phyloP scores from a whole-genome alignment of 2,329 filamentous ascomycete species.

The Plenodomus biglobosus region DNA sequence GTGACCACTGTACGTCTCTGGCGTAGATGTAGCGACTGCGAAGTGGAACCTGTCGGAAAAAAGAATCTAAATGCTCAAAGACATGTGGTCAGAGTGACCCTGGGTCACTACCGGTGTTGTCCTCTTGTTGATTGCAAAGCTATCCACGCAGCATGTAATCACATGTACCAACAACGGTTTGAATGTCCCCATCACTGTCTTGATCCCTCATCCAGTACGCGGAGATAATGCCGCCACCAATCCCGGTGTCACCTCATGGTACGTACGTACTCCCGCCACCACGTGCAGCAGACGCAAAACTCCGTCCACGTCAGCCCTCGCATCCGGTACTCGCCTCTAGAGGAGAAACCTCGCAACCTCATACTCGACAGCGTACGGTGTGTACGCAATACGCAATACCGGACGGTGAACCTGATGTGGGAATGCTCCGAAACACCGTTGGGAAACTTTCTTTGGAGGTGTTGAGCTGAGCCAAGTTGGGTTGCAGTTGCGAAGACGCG shows the following conservation, averaged over 20 bases:
- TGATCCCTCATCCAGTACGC: no score
- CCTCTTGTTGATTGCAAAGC: no score
- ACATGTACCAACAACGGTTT: no score
- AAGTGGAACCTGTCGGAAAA: no score
- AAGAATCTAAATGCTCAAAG: no score
- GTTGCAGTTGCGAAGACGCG: neutral
- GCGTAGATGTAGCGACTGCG: no score
- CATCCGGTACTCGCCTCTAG: neutral
- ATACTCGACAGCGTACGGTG: neutral
- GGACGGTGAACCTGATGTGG: no score
- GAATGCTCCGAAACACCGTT: neutral
- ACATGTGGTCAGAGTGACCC: no score
- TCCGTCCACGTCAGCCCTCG: neutral
- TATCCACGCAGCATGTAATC: no score
- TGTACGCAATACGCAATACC: neutral
- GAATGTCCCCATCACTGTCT: no score
- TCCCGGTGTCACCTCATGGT: neutral
- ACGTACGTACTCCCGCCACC: neutral
- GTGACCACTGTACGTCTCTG: no score
- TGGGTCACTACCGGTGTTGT: no score
- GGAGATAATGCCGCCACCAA: neutral
- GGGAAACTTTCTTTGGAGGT: neutral
- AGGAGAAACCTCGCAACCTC: neutral
- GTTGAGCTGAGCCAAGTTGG: neutral
- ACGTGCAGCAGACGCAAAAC: neutral